Conservation (phyloP, 768 basidiomycete species). For the Pleurotus pulmonarius region DNA sequence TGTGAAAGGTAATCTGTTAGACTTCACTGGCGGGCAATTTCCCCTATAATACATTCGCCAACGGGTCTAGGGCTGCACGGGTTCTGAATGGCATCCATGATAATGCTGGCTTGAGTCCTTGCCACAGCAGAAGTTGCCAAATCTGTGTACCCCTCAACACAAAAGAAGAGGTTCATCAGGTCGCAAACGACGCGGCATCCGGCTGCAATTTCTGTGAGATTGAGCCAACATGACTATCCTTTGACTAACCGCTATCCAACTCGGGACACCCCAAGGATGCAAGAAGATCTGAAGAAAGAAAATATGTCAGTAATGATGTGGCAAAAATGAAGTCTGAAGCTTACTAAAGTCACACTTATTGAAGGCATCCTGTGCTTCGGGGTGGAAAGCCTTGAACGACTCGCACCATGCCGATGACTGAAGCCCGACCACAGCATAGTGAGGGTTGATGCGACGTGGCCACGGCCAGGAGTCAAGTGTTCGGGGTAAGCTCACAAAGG, state of each 20-base stretch:
- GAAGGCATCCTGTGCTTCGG: conserved; percentile 33
- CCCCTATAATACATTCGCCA: conserved; percentile 33
- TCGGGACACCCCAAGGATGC: conserved; percentile 34
- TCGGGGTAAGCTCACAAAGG: conserved; percentile 37
- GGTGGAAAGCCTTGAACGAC: conserved; percentile 28
- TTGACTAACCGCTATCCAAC: conserved; percentile 25
- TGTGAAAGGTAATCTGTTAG: too few species aligned
- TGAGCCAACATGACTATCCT: neutral
- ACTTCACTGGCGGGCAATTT: conserved; percentile 36
- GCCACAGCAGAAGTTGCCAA: conserved; percentile 24
- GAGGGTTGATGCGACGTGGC: conserved; percentile 33
- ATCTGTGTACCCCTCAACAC: conserved; percentile 50
- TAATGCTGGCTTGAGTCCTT: conserved; percentile 23
- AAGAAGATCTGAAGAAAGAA: conserved; percentile 25
- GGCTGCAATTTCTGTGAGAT: conserved; percentile 10
- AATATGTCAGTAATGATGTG: too few species aligned
- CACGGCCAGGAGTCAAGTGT: conserved; percentile 41
- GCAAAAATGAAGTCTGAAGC: neutral
- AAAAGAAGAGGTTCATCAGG: conserved; percentile 47
- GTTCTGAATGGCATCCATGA: conserved; percentile 35
- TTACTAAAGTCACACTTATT: conserved; percentile 37
- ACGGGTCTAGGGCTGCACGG: conserved; percentile 28
- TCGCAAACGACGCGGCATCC: conserved; percentile 36
- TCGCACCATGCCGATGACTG: conserved; percentile 35
- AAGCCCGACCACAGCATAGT: conserved; percentile 27